Conservation (phyloP, 2,329 filamentous ascomycete genomes). For the Leptographium procerum region DNA sequence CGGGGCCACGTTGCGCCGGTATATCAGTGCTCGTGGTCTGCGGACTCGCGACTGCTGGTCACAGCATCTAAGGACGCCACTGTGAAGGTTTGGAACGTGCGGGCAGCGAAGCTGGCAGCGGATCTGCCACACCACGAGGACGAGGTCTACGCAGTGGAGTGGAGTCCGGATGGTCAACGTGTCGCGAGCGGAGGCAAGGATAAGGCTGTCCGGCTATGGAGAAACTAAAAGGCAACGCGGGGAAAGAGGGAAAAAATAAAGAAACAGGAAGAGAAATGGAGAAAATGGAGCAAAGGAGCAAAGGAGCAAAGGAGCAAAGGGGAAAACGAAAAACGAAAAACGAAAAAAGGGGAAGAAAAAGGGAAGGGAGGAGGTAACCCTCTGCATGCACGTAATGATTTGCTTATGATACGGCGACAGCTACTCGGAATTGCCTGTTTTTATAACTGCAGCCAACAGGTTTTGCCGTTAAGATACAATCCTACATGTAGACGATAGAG, state of each 20-base stretch:
- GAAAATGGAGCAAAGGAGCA: neutral
- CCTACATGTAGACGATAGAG: neutral
- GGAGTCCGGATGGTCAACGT: conserved; percentile 80
- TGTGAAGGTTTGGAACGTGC: conserved; percentile 87
- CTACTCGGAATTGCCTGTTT: neutral
- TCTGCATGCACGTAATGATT: no score
- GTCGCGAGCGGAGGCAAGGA: conserved; percentile 91
- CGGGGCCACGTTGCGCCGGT: conserved; percentile 83
- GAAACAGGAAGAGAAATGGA: neutral
- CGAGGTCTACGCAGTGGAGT: conserved; percentile 89
- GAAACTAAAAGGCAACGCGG: conserved; percentile 31
- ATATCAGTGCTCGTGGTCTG: conserved; percentile 85
- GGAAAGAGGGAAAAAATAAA: neutral
- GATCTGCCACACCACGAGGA: conserved; percentile 87
- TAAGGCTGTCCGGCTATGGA: conserved; percentile 61
- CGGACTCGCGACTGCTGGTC: conserved; percentile 80
- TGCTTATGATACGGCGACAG: neutral
- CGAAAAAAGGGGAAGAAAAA: no score
- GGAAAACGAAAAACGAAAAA: neutral
- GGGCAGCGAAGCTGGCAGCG: conserved; percentile 64
- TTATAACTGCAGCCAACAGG: neutral
- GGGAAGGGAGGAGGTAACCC: no score
- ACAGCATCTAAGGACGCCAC: conserved; percentile 88
- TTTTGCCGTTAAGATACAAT: neutral
- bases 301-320: neutral